Evolutionary conservation across 2,329 filamentous ascomycete species (phyloP), one percentile per base, ranked within the genome.

Genomic region (Hypocreales sp.): DNA sequence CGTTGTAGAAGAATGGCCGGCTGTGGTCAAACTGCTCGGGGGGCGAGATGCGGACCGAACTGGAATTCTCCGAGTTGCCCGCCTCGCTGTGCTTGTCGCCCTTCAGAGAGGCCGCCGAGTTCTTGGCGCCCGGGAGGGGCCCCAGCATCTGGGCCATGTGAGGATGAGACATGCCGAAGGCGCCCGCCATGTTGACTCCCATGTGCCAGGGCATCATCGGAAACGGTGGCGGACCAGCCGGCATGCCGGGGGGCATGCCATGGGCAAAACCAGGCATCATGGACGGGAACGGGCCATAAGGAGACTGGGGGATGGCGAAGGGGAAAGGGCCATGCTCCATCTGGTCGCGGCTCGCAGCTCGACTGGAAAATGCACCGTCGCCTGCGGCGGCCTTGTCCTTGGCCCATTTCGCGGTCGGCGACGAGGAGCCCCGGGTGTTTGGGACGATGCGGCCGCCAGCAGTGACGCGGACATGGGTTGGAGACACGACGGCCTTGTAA

Each of bases 371-470:
- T 8, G 22, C 13, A 7, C 22, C 21, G 20, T 53, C 50, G 3
- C 39, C 26, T n/a, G n/a, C n/a, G 2, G 27, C 26, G 19, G 31
- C 20, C 26, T 41, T 55, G 17, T 67, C 64, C 31, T 55, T 64
- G 29, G 49, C 38, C 46, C 56, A 58, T 44, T 70, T 72, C 5
- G 56, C 41, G 4, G 61, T 61, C 3, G 66, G 66, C 7, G 68
- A 72, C 5, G 54, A 51, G 3, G 61, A 53, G 9, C 54, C 60
- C 23, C 70, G 60, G 19, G 61, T 73, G 40, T 77, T 77, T 26
- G 71, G 72, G 2, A 78, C 72, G 38, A 78, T 77, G 20, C 70
- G 61, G 22, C 72, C 72, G 31, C 72, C 71, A 32, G 72, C 72
- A 13, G 72, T 78, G 26, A 78, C 72, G 11, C 72, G 66, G 35